phyloP scores from a whole-genome alignment of 495 filamentous ascomycete genomes.

The Podospora pseudoanserina region DNA sequence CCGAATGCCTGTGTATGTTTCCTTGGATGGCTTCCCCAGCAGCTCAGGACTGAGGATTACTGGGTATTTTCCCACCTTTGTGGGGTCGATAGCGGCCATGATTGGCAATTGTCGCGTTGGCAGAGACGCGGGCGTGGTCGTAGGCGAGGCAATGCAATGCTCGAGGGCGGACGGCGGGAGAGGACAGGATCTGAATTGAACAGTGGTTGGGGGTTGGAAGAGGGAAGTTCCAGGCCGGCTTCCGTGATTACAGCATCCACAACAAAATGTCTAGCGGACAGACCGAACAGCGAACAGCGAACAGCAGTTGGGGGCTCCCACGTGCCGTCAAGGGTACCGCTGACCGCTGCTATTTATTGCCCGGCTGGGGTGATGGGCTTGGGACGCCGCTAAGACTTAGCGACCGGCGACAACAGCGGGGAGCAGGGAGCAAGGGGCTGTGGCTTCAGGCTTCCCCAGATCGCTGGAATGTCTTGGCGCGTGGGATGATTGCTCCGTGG shows the following conservation, averaged over 20 bases:
- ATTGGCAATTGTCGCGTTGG: not conserved
- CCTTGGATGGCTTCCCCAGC: constrained; percentile 49
- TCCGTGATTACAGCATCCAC: not conserved
- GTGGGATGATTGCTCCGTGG: not conserved
- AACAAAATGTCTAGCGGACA: not conserved
- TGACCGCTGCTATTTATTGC: not conserved
- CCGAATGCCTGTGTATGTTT: constrained; percentile 50
- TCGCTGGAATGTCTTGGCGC: not conserved
- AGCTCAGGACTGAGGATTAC: constrained; percentile 54
- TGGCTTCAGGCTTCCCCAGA: not conserved
- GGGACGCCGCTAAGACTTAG: not conserved
- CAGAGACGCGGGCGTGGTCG: not conserved
- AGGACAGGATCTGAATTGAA: not conserved
- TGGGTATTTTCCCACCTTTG: constrained; percentile 52
- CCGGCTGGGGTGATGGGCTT: not conserved
- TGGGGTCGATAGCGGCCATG: constrained; percentile 44
- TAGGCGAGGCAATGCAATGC: constrained; percentile 1
- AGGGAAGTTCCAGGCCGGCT: not conserved
- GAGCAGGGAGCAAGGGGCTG: not conserved
- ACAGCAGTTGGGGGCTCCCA: not conserved
- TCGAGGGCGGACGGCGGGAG: not conserved
- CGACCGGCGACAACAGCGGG: not conserved
- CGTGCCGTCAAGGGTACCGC: not conserved
- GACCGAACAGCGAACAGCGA: not conserved
- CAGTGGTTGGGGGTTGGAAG: not conserved